Evolutionary conservation across 208 protist genomes (phyloP), one percentile per base, ranked within the genome.

Genomic region (Crithidia sp.): DNA sequence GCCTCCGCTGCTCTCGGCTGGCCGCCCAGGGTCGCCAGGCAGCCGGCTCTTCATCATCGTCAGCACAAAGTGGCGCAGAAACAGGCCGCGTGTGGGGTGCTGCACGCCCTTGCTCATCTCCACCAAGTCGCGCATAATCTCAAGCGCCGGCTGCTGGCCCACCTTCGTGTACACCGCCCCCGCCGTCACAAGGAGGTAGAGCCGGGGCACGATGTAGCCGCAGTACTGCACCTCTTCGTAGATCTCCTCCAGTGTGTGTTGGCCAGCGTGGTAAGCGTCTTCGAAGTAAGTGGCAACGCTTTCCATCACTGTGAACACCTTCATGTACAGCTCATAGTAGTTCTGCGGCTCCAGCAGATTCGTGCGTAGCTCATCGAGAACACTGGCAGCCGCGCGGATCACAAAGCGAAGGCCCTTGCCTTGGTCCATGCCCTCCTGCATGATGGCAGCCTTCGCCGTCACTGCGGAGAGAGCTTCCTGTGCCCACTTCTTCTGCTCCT

Each of bases 51-150:
- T 99, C 60, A 93, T 95, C 76, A 98, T 93, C 59, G 98, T 96
- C 28, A 96, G 79, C 8, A 99, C 76, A 76, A 99, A 99, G 86
- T 99, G 92, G 36, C 99, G 90, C 5, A 99, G 84, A 76, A 99
- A 99, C 2, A 99, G 83, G 13, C 98, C 99, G 17, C 98, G 90
- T 13, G 98, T 99, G 39, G 99, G 99, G 88, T 99, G 99, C 90
- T 99, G 99, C 52, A 99, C 98, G 19, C 99, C 99, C 67, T 99
- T 97, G 83, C 98, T 99, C 98, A 99, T 99, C 76, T 99, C 98
- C 55, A 99, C 93, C 28, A 99, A 79, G 82, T 99, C 99, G 13
- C 90, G 88, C 37, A 99, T 76, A 36, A 99, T 93, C 71, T 99
- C 97, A 67, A 98, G 90, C 9, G 91, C 90, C 5, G 95, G 96